A percentile compares a stretch with the other conserved stretches of the same genome.
Conservation (phyloP, 345 rosid genomes). For the Erodium maritimum region DNA sequence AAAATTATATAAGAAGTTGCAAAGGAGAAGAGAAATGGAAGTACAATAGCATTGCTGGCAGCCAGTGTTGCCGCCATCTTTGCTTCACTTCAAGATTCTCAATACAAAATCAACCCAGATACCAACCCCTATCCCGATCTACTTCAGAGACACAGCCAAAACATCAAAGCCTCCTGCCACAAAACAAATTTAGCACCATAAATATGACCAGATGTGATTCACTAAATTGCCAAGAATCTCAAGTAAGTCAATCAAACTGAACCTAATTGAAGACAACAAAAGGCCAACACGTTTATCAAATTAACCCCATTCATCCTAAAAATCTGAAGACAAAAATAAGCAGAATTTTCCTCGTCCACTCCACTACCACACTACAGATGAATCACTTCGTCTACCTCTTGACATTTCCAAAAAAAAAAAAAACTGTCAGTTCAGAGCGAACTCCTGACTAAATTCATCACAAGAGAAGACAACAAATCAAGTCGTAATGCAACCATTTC, state of each 20-base stretch:
- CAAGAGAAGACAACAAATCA: background rate
- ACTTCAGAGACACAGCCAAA: conserved; percentile 29
- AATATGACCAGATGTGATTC: background rate
- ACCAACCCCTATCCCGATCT: conserved; percentile 50
- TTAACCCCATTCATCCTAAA: background rate
- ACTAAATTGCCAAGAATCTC: background rate
- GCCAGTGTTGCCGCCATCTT: conserved; percentile 69
- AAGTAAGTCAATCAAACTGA: background rate
- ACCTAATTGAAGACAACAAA: background rate
- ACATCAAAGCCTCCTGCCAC: conserved; percentile 54
- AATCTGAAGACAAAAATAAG: background rate
- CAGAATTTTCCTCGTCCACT: background rate
- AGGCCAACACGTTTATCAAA: background rate
- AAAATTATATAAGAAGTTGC: background rate
- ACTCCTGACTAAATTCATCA: background rate
- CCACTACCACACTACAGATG: background rate
- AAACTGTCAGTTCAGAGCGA: no score
- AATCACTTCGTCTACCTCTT: background rate
- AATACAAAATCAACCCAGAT: conserved; percentile 14
- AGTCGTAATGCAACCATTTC: background rate
- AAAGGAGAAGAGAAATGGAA: background rate
- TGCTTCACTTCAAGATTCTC: conserved; percentile 29
- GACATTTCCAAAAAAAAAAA: background rate
- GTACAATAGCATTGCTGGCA: conserved; percentile 69
- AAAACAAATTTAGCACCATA: conserved; percentile 2